Conservation (phyloP, 371 early-diverging fungal species). For the Mortierella sp. region DNA sequence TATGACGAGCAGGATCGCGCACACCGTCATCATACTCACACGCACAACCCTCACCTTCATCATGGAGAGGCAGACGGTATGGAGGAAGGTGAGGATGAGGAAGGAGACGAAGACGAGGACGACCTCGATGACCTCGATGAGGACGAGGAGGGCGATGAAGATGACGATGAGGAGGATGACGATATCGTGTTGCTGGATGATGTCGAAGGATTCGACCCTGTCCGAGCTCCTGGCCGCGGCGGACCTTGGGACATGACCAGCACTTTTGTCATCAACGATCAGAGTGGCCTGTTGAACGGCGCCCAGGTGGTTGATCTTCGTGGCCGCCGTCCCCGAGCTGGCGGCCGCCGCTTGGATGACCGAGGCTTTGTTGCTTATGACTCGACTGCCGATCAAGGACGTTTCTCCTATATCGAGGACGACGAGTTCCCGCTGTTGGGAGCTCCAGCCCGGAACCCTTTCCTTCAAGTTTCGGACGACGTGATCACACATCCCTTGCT, state of each 20-base stretch:
- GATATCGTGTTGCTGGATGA: constrained; percentile 57
- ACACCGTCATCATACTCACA: too few species aligned
- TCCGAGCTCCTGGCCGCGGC: constrained; percentile 45
- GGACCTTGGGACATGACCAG: constrained; percentile 52
- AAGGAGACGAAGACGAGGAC: constrained; percentile 61
- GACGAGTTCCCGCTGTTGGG: constrained; percentile 47
- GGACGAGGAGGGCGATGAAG: constrained; percentile 59
- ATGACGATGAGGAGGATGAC: constrained; percentile 61
- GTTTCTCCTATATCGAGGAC: constrained; percentile 47
- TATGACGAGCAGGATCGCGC: constrained; percentile 57
- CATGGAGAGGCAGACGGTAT: too few species aligned
- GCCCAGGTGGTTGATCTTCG: constrained; percentile 40
- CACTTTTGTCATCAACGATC: constrained; percentile 50
- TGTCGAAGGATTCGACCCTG: constrained; percentile 54
- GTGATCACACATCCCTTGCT: constrained; percentile 79
- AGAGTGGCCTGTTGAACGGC: constrained; percentile 38
- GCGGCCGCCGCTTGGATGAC: constrained; percentile 52
- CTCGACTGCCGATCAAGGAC: constrained; percentile 41
- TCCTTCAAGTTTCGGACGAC: constrained; percentile 64
- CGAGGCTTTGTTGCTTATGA: constrained; percentile 54
- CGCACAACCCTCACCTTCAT: constrained; percentile 41
- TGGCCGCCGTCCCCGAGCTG: constrained; percentile 45
- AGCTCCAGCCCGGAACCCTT: constrained; percentile 45
- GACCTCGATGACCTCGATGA: constrained; percentile 48
- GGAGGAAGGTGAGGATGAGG: constrained; percentile 63